Conservation (phyloP, 1,284 basidiomycete genomes). For the Pseudozyma sp. region DNA sequence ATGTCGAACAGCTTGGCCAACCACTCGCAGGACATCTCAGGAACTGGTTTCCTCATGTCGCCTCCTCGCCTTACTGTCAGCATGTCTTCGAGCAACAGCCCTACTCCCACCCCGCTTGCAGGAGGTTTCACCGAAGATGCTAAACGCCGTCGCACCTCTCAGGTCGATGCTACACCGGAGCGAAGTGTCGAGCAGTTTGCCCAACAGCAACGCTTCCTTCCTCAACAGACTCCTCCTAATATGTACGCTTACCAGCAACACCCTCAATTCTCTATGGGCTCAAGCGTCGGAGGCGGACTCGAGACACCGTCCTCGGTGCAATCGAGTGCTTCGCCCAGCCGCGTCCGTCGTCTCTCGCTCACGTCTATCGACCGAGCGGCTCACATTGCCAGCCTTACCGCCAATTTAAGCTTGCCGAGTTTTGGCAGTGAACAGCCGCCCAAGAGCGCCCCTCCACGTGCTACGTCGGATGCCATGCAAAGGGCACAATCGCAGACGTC, state of each 20-base stretch:
- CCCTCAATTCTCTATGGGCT: constrained; percentile 46
- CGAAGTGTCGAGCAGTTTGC: constrained; percentile 31
- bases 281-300: constrained; percentile 38
- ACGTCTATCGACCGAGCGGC: constrained; percentile 33
- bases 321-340: constrained; percentile 38
- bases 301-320: constrained; percentile 48
- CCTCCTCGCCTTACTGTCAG: constrained; percentile 61
- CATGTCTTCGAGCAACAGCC: constrained; percentile 38
- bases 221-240: constrained; percentile 56
- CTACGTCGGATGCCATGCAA: constrained; percentile 53
- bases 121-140: constrained; percentile 40
- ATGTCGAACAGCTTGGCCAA: constrained; percentile 11
- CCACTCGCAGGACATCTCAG: constrained; percentile 19
- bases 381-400: constrained; percentile 55
- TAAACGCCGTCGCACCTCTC: constrained; percentile 53
- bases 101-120: constrained; percentile 17
- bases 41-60: constrained; percentile 60
- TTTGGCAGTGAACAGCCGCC: constrained; percentile 37
- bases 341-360: constrained; percentile 42
- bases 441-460: constrained; percentile 47
- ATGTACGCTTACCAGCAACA: constrained; percentile 48
- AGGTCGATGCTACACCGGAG: constrained; percentile 40
- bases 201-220: constrained; percentile 35
- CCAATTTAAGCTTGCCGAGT: constrained; percentile 42
- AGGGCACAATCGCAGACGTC: constrained; percentile 34